A percentile compares a stretch with the other conserved stretches of the same genome.
These are phyloP conservation scores for Centaurea solstitialis DNA, from an alignment of 129 eudicot genomes.

Conservation along the genomic window DNA sequence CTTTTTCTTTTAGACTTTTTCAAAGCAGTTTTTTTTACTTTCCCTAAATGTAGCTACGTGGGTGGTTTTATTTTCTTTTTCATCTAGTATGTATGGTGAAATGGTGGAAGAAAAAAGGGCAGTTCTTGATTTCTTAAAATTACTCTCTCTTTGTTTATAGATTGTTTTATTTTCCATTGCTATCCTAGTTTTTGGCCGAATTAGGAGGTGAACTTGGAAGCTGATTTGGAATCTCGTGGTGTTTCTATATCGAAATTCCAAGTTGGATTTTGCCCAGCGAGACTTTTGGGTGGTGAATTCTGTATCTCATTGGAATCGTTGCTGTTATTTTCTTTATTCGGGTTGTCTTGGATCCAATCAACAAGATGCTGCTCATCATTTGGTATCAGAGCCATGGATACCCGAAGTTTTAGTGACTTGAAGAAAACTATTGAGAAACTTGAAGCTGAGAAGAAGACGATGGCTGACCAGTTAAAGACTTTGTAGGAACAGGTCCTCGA, in stretches of 20 bases:
- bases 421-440: too few relatives aligned
- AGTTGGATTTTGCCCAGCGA: not conserved
- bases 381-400: too few relatives aligned
- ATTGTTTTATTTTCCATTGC: not conserved
- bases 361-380: not conserved
- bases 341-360: not conserved
- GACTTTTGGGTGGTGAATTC: not conserved
- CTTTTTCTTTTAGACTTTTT: not conserved
- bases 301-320: not conserved
- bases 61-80: slow-evolving; percentile 3
- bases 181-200: slow-evolving; percentile 7
- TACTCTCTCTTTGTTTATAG: not conserved
- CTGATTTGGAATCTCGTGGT: slow-evolving; percentile 11
- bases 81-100: not conserved
- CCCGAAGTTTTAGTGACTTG: too few relatives aligned
- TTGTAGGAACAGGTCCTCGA: too few relatives aligned
- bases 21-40: not conserved
- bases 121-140: not conserved
- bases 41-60: slow-evolving; percentile 18
- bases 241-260: not conserved
- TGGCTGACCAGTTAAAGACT: too few relatives aligned
- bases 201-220: slow-evolving; percentile 24
- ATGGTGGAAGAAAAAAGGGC: not conserved
- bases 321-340: not conserved
- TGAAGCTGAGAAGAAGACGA: too few relatives aligned